Evolutionary conservation across 495 filamentous ascomycete genomes (phyloP).

Genomic region (Letharia lupina): DNA sequence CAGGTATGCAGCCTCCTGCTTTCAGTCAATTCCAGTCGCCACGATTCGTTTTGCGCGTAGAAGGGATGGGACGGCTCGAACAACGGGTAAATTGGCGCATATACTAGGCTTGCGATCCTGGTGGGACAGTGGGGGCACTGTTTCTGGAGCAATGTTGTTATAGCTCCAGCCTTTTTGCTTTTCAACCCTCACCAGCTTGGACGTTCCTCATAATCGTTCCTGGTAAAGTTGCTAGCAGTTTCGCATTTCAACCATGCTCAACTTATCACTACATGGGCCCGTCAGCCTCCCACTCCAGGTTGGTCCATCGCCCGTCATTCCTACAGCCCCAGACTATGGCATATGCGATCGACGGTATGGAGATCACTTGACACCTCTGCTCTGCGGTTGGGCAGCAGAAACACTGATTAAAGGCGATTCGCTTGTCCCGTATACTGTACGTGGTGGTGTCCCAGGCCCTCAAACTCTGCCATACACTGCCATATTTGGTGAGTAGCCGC

Average conservation of each 20-base stretch:
- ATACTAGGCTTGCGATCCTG: neutral
- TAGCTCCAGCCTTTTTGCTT: neutral
- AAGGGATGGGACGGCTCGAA: neutral
- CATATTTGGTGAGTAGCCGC: neutral
- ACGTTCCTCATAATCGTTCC: neutral
- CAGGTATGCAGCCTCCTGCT: neutral
- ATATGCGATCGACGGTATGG: neutral
- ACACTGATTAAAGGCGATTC: neutral
- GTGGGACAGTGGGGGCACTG: neutral
- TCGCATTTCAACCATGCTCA: neutral
- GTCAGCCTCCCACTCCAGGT: neutral
- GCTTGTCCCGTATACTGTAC: neutral
- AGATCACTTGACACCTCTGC: neutral
- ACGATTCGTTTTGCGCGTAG: neutral
- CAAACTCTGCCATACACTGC: neutral
- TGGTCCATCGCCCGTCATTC: neutral
- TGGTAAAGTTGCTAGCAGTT: neutral
- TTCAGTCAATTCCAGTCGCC: neutral
- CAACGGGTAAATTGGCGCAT: neutral
- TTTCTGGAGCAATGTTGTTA: neutral
- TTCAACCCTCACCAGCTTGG: neutral
- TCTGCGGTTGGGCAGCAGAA: neutral
- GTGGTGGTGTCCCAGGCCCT: neutral
- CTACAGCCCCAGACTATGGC: neutral
- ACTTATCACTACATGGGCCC: neutral